Evolutionary conservation across 192 early-diverging fungal genomes (phyloP).

Genomic region (Irineochytrium annulatum): DNA sequence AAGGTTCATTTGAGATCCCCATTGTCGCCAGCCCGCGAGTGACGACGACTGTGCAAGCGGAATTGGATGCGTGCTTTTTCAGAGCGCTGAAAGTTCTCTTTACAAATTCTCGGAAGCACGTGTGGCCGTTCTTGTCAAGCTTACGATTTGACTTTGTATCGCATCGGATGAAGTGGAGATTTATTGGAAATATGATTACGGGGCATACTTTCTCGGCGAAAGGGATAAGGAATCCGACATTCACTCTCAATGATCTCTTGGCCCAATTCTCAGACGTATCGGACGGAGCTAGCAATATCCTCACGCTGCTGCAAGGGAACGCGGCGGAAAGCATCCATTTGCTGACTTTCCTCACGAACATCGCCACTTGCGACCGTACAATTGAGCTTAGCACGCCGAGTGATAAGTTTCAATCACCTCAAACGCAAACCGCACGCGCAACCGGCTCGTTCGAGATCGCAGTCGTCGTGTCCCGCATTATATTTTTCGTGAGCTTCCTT

Average conservation of each 20-base stretch:
- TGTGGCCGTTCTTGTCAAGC: conserved; percentile 16
- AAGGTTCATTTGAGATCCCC: not conserved
- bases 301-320: not conserved
- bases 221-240: too few species aligned
- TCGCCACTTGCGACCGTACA: not conserved
- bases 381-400: too few species aligned
- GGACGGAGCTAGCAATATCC: not conserved
- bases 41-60: conserved; percentile 21
- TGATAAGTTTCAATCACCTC: too few species aligned
- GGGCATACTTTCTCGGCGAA: too few species aligned
- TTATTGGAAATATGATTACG: too few species aligned
- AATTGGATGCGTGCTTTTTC: conserved; percentile 22
- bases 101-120: conserved; percentile 14
- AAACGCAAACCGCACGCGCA: too few species aligned
- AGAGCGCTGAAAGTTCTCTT: conserved; percentile 17
- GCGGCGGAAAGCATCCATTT: not conserved
- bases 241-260: not conserved
- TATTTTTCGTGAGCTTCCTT: conserved; percentile 21
- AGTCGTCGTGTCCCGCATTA: not conserved
- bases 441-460: too few species aligned
- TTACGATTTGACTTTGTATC: conserved; percentile 17
- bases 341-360: not conserved
- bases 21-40: not conserved
- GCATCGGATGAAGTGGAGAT: not conserved
- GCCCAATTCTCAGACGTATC: not conserved